These are phyloP conservation scores for Beauveria australis DNA, from an alignment of 2,329 filamentous ascomycete species.

Conservation along the genomic window DNA sequence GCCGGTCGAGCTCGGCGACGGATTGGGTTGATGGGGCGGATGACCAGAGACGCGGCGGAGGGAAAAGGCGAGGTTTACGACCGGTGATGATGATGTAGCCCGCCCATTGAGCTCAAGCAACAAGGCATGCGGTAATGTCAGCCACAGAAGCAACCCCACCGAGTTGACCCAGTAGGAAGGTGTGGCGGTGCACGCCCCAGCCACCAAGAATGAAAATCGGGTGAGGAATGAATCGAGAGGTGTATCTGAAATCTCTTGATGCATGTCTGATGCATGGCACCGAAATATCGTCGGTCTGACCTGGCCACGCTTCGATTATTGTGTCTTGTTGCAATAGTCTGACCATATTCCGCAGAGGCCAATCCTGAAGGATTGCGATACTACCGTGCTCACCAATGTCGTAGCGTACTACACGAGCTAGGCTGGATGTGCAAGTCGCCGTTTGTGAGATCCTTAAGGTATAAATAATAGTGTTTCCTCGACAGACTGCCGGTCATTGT, in stretches of 20 bases:
- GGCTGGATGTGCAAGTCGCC: neutral
- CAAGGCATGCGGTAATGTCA: neutral
- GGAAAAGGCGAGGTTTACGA: constrained; percentile 17
- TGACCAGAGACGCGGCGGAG: constrained; percentile 5
- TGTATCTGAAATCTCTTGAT: too few relatives aligned
- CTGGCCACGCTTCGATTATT: neutral
- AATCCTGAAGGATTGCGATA: constrained; percentile 3
- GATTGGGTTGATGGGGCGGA: constrained; percentile 10
- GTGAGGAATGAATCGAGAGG: too few relatives aligned
- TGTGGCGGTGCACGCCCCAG: constrained; percentile 1
- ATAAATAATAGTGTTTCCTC: neutral
- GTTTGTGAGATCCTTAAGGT: neutral
- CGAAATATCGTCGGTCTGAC: too few relatives aligned
- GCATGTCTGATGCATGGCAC: too few relatives aligned
- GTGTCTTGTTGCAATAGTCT: neutral
- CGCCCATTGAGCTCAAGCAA: constrained; percentile 10
- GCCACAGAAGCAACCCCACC: constrained; percentile 3
- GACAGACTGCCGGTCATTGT: neutral
- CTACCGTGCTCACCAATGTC: neutral
- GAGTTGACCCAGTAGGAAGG: neutral
- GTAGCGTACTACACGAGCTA: neutral
- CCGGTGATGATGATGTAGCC: constrained; percentile 25
- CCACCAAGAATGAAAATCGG: neutral
- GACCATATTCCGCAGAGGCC: neutral
- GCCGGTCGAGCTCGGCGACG: constrained; percentile 9